Percentiles rank a stretch among this genome's conserved stretches.
These are phyloP conservation scores for Epichloe typhina DNA, from an alignment of 2,329 filamentous ascomycete species.

Conservation along the genomic window DNA sequence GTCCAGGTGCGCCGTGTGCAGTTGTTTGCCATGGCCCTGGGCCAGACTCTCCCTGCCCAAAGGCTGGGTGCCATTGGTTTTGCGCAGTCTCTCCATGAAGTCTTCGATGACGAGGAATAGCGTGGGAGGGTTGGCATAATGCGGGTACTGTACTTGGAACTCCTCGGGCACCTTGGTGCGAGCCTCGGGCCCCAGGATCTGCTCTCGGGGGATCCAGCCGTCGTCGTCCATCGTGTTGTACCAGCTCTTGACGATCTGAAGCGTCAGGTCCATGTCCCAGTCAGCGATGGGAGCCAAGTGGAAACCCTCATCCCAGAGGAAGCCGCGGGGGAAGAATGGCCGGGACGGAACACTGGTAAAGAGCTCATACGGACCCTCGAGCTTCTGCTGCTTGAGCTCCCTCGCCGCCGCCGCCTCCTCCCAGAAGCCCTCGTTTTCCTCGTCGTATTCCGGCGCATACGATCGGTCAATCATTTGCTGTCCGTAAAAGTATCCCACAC, in stretches of 20 bases:
- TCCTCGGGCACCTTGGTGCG: constrained; percentile 87
- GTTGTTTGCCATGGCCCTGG: constrained; percentile 22
- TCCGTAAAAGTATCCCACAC: constrained; percentile 91
- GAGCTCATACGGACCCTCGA: constrained; percentile 75
- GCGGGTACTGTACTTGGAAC: constrained; percentile 91
- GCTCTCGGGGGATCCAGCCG: constrained; percentile 94
- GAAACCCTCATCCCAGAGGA: constrained; percentile 97
- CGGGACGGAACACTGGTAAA: constrained; percentile 86
- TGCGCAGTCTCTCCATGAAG: constrained; percentile 66
- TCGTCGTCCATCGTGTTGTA: constrained; percentile 92
- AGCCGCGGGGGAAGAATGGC: constrained; percentile 91
- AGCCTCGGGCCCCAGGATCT: constrained; percentile 84
- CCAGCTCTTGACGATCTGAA: constrained; percentile 89
- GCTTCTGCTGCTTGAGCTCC: constrained; percentile 49
- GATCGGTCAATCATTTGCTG: constrained; percentile 81
- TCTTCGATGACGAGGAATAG: constrained; percentile 79
- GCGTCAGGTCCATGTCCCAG: constrained; percentile 81
- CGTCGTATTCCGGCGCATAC: constrained; percentile 83
- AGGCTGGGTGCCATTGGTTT: constrained; percentile 33
- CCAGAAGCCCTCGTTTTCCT: constrained; percentile 94
- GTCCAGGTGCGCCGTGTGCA: constrained; percentile 52
- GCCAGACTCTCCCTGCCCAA: constrained; percentile 29
- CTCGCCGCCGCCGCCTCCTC: constrained; percentile 76
- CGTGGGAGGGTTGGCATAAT: constrained; percentile 94
- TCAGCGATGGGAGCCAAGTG: constrained; percentile 84